phyloP scores from a whole-genome alignment of 2,329 filamentous ascomycete species.

The Aspergillus vadensis region DNA sequence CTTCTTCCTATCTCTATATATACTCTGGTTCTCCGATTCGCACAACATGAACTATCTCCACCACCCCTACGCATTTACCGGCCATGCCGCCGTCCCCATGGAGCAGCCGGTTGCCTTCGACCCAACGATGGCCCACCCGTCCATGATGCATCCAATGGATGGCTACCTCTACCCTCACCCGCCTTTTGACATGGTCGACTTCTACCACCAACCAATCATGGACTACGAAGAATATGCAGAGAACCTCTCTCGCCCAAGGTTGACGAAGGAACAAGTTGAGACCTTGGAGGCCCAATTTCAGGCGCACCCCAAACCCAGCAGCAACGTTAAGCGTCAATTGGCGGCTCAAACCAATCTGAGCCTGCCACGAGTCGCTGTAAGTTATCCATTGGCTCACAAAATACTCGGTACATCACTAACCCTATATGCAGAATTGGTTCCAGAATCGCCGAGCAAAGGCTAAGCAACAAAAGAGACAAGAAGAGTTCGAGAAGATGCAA shows the following conservation, averaged over 20 bases:
- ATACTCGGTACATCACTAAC: slow-evolving; percentile 17
- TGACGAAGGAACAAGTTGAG: slow-evolving; percentile 56
- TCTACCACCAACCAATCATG: slow-evolving; percentile 44
- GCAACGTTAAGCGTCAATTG: slow-evolving; percentile 52
- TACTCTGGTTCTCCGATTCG: slow-evolving; percentile 11
- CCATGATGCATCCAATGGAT: slow-evolving; percentile 43
- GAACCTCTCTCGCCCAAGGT: slow-evolving; percentile 50
- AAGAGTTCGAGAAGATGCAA: slow-evolving; percentile 52
- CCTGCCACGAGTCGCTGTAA: slow-evolving; percentile 52
- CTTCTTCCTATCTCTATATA: slow-evolving; percentile 9
- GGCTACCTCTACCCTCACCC: slow-evolving; percentile 41
- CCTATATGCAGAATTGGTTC: slow-evolving; percentile 51
- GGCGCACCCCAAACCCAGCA: slow-evolving; percentile 53
- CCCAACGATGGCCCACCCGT: slow-evolving; percentile 38
- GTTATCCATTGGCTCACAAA: slow-evolving; percentile 24
- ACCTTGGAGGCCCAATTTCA: slow-evolving; percentile 53
- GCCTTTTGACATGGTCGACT: slow-evolving; percentile 48
- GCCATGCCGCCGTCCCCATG: slow-evolving; percentile 39
- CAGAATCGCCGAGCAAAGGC: slow-evolving; percentile 56
- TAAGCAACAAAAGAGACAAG: slow-evolving; percentile 53
- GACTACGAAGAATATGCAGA: slow-evolving; percentile 52
- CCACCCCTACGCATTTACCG: slow-evolving; percentile 39
- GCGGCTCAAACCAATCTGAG: slow-evolving; percentile 52
- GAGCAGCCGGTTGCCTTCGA: slow-evolving; percentile 42
- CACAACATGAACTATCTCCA: slow-evolving; percentile 44